Conservation (phyloP, 2,329 filamentous ascomycete genomes). For the Atkinsonella hypoxylon region DNA sequence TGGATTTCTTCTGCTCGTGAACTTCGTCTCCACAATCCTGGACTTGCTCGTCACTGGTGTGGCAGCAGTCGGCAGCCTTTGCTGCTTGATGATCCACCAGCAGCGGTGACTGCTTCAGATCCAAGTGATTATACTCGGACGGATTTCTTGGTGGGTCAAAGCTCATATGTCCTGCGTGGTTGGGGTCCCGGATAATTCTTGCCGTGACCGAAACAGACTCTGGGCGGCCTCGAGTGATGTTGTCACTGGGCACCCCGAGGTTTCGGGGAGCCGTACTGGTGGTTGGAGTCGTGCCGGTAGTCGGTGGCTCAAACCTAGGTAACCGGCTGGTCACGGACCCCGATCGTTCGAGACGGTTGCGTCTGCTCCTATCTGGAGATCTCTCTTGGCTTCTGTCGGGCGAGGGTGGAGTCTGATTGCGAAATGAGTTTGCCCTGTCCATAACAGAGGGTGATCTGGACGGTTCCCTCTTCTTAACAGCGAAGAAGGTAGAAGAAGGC, state of each 20-base stretch:
- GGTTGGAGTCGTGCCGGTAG: slow-evolving; percentile 10
- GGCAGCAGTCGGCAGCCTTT: slow-evolving; percentile 12
- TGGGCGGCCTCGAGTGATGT: slow-evolving; percentile 34
- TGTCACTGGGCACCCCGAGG: slow-evolving; percentile 13
- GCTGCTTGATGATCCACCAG: slow-evolving; percentile 42
- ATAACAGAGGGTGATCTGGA: slow-evolving; percentile 33
- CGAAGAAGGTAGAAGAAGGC: slow-evolving; percentile 45
- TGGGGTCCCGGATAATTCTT: slow-evolving; percentile 60
- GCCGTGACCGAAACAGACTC: slow-evolving; percentile 86
- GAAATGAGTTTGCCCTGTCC: slow-evolving; percentile 30
- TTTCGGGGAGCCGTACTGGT: slow-evolving; percentile 3
- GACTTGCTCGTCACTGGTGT: slow-evolving; percentile 23
- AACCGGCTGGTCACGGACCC: slow-evolving; percentile 43
- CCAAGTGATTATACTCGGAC: slow-evolving; percentile 33
- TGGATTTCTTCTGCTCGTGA: slow-evolving; percentile 22
- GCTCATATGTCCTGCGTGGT: slow-evolving; percentile 27
- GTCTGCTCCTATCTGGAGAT: slow-evolving; percentile 30
- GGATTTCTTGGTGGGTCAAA: slow-evolving; percentile 29
- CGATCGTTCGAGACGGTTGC: slow-evolving; percentile 32
- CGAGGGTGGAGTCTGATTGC: slow-evolving; percentile 18
- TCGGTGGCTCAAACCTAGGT: slow-evolving; percentile 38
- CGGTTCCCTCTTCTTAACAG: slow-evolving; percentile 40
- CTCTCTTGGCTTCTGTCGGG: slow-evolving; percentile 32
- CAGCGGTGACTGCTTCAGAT: slow-evolving; percentile 47
- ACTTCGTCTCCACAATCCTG: slow-evolving; percentile 24